Base-by-base conservation (phyloP, 202 grass and related monocot genomes). In the Panicum virgatum region DNA sequence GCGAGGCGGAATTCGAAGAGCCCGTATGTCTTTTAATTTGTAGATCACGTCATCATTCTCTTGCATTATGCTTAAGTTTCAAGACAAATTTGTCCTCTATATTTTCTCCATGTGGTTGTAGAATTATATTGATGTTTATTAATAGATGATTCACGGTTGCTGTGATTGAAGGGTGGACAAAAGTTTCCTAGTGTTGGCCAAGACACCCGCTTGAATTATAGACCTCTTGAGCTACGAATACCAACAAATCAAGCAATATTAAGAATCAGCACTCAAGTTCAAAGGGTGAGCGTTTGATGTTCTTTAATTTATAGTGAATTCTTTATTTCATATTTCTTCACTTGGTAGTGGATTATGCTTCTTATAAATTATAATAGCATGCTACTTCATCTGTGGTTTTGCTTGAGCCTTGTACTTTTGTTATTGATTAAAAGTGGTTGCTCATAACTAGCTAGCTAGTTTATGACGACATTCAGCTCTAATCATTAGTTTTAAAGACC, bases 181-280 rank as follows among this genome's bases (percentile, higher is more conserved):
- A 87, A 94, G 71, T 84, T 89, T 60, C 88, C 91, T 23, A 86
- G 90, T 84, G 94, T 97, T 80, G 90, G 88, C 23, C 94, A 97
- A 73, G 92, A 97, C 48, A 98, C 92, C 20, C 83, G 90, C 7
- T 81, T 98, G 79, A 98, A 94, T 18, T 77, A 85, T 62, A 89
- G 95, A 66, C 75, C 90, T 39, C 86, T 98, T 57, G 92, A 98
- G 37, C 54, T 94, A 5, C 75, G 95, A 15, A 98, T 92, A 69
- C 86, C 86, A 1, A 67, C 90, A 7, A 94, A 94, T 75, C 95
- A 93, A 80, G 95, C 92, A 47, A 84, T 85, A 61, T 97, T 94
- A 59, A 70, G 92, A 1, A 92, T 97, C 73, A 82, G 92, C n/a
- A 88, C 78, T 54, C 90, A 94, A 61, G 94, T 97, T 32, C 88